A percentile compares a stretch with the other conserved stretches of the same genome.
Conservation (phyloP, 441 rosid genomes). For the Breynia disticha region DNA sequence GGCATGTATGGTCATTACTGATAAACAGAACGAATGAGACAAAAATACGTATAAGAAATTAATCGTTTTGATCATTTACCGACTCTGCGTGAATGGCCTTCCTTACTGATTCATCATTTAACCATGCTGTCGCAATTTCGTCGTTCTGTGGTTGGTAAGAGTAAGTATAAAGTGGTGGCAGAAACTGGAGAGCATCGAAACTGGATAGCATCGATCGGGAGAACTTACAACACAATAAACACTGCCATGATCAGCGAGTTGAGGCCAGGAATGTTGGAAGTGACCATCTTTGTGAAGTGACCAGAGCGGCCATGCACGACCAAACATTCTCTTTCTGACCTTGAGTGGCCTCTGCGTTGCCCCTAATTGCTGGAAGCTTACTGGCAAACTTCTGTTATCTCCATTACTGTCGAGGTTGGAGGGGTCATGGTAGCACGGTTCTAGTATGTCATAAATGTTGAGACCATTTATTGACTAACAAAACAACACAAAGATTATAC, state of each 20-base stretch:
- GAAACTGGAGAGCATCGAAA: background rate
- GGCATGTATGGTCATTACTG: too few relatives aligned
- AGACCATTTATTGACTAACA: conserved; percentile 22
- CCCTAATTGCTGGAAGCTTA: conserved; percentile 43
- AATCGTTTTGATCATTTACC: conserved; percentile 17
- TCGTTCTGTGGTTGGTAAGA: conserved; percentile 20
- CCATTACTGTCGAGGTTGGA: conserved; percentile 1
- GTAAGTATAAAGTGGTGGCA: background rate
- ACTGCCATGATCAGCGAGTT: background rate
- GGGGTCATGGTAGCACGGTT: conserved; percentile 42
- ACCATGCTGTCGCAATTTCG: conserved; percentile 44
- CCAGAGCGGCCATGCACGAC: conserved; percentile 59
- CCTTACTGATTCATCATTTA: conserved; percentile 39
- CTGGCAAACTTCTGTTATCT: conserved; percentile 24
- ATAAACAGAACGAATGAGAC: too few relatives aligned
- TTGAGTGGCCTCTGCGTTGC: conserved; percentile 30
- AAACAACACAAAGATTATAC: too few relatives aligned
- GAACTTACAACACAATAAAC: conserved; percentile 1
- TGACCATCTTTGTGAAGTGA: conserved; percentile 23
- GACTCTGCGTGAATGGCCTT: conserved; percentile 39
- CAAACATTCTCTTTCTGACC: conserved; percentile 50
- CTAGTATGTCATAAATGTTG: conserved; percentile 40
- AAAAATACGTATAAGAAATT: too few relatives aligned
- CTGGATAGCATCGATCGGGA: background rate
- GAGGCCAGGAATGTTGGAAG: conserved; percentile 18